These are phyloP conservation scores for Paramyrothecium sp. DNA, from an alignment of 2,329 filamentous ascomycete species.

Conservation along the genomic window DNA sequence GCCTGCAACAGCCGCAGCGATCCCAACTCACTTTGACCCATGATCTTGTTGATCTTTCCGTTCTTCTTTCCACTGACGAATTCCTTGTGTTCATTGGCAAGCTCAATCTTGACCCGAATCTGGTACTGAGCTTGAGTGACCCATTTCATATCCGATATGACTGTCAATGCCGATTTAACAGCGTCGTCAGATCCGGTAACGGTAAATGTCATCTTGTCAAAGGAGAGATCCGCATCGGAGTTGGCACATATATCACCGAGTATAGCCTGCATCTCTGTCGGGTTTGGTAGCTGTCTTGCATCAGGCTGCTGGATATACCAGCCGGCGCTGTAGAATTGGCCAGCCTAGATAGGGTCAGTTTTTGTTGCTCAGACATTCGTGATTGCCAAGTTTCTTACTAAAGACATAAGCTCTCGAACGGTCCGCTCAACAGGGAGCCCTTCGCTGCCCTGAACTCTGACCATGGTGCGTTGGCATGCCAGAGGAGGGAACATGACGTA, in stretches of 20 bases:
- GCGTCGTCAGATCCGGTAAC: slow-evolving; percentile 95
- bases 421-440: slow-evolving; percentile 93
- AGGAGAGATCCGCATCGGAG: slow-evolving; percentile 90
- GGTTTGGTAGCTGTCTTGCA: slow-evolving; percentile 55
- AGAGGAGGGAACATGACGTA: slow-evolving; percentile 91
- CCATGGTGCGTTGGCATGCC: slow-evolving; percentile 78
- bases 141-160: slow-evolving; percentile 89
- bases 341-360: slow-evolving; percentile 58
- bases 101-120: slow-evolving; percentile 96
- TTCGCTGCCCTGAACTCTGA: slow-evolving; percentile 90
- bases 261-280: slow-evolving; percentile 83
- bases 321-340: slow-evolving; percentile 95
- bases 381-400: slow-evolving; percentile 54
- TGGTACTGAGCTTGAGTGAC: slow-evolving; percentile 85
- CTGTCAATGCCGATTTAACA: slow-evolving; percentile 91
- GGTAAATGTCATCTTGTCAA: slow-evolving; percentile 90
- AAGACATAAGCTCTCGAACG: slow-evolving; percentile 90
- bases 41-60: slow-evolving; percentile 99
- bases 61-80: slow-evolving; percentile 99
- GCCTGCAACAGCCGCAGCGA: not conserved
- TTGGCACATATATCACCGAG: slow-evolving; percentile 94
- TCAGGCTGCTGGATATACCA: slow-evolving; percentile 91
- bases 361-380: not conserved
- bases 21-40: slow-evolving; percentile 75
- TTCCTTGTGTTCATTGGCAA: slow-evolving; percentile 98